phyloP scores from a whole-genome alignment of 2,329 filamentous ascomycete genomes.

The Penicillium oxalicum region DNA sequence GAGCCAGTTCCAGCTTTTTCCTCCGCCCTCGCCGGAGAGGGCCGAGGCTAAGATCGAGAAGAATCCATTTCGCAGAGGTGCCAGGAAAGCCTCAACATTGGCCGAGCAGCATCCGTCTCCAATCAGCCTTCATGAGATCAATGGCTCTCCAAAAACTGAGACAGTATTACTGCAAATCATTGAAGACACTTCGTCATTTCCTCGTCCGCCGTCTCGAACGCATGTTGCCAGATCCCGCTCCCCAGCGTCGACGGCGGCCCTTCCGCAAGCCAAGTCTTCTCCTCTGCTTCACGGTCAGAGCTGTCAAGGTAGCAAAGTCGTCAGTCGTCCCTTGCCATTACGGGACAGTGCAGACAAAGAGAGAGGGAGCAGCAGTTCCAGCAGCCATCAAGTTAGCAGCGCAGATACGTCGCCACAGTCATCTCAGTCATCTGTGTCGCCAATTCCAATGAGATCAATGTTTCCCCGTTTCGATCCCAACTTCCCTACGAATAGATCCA shows the following conservation, averaged over 20 bases:
- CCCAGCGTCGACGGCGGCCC: slow-evolving; percentile 8
- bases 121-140: slow-evolving; percentile 27
- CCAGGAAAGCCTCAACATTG: slow-evolving; percentile 19
- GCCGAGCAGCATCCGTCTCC: slow-evolving; percentile 22
- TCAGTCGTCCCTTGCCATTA: slow-evolving; percentile 8
- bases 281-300: slow-evolving; percentile 13
- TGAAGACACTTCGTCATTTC: slow-evolving; percentile 29
- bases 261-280: slow-evolving; percentile 11
- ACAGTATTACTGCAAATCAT: slow-evolving; percentile 36
- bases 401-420: slow-evolving; percentile 15
- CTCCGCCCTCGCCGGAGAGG: slow-evolving; percentile 29
- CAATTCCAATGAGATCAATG: slow-evolving; percentile 41
- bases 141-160: slow-evolving; percentile 26
- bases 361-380: slow-evolving; percentile 8
- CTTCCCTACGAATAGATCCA: slow-evolving; percentile 32
- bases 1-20: slow-evolving; percentile 39
- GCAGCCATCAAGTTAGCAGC: slow-evolving; percentile 8
- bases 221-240: slow-evolving; percentile 16
- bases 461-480: slow-evolving; percentile 42
- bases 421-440: slow-evolving; percentile 22
- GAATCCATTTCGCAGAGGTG: slow-evolving; percentile 31
- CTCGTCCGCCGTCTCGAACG: slow-evolving; percentile 22
- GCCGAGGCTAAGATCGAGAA: slow-evolving; percentile 12
- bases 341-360: slow-evolving; percentile 4
- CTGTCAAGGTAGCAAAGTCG: slow-evolving; percentile 10